Evolutionary conservation across 371 early-diverging fungal genomes (phyloP), one percentile per base, ranked within the genome.

Genomic region (Cladochytrium tenue): DNA sequence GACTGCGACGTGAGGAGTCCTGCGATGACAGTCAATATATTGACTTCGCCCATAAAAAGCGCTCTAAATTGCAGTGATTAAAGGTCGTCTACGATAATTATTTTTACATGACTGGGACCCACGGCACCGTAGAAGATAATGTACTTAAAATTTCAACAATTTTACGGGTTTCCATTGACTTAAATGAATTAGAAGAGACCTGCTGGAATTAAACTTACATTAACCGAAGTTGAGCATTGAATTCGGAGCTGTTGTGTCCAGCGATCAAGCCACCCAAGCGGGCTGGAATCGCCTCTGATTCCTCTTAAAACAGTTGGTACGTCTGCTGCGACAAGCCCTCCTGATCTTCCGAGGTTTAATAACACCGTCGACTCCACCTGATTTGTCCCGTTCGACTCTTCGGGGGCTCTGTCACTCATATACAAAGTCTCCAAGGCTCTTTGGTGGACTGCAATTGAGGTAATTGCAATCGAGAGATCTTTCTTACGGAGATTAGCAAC

Each of bases 181-280:
- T n/a, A n/a, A n/a, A n/a, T n/a, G n/a, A n/a, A n/a, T n/a, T n/a
- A n/a, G n/a, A n/a, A n/a, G n/a, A n/a, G n/a, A n/a, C n/a, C n/a
- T n/a, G n/a, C n/a, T n/a, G n/a, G n/a, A n/a, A n/a, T n/a, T n/a
- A n/a, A n/a, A n/a, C n/a, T n/a, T n/a, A n/a, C n/a, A n/a, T n/a
- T n/a, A n/a, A n/a, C n/a, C n/a, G n/a, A n/a, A n/a, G n/a, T n/a
- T n/a, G n/a, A n/a, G n/a, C n/a, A n/a, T n/a, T n/a, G n/a, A n/a
- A n/a, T n/a, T n/a, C n/a, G n/a, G n/a, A 63, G 3, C 23, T 56
- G 52, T 31, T 56, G 20, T 0, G 72, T 68, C 69, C 79, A 64
- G 35, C 81, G 72, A 7, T 10, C 30, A 28, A 81, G 64, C 86
- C 86, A 86, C 0, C 86, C 86, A n/a, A 75, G 76, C 58, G 78